Percentiles rank a stretch among this genome's conserved stretches.
These are phyloP conservation scores for Debaryomyces singareniensis DNA, from an alignment of 1,139 yeast genomes.

Conservation along the genomic window DNA sequence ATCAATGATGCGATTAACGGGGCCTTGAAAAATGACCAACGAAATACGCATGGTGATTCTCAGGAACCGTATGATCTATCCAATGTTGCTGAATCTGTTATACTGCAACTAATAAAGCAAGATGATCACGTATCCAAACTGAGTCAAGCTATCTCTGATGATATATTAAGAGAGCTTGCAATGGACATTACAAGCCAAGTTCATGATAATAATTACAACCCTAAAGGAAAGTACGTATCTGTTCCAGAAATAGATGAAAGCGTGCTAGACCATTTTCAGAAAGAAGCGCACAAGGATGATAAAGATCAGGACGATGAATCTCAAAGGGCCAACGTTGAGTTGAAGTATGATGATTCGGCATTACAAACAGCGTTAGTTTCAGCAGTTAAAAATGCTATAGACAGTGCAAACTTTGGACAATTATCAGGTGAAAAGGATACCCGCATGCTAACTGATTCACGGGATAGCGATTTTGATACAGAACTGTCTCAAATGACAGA, in stretches of 20 bases:
- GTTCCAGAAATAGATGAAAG: constrained; percentile 35
- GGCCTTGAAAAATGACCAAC: background rate
- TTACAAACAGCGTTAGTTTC: constrained; percentile 21
- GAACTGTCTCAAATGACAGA: constrained; percentile 53
- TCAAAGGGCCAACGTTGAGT: constrained; percentile 1
- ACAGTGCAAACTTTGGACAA: constrained; percentile 3
- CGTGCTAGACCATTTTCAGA: constrained; percentile 32
- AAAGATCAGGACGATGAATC: constrained; percentile 2
- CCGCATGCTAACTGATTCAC: too few relatives aligned
- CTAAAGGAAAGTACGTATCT: constrained; percentile 8
- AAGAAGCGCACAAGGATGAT: constrained; percentile 26
- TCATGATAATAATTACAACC: constrained; percentile 15
- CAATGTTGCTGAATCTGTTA: constrained; percentile 4
- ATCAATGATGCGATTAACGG: constrained; percentile 1
- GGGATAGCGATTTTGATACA: constrained; percentile 36
- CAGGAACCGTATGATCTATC: too few relatives aligned
- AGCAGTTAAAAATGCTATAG: constrained; percentile 20
- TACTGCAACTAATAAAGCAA: constrained; percentile 6
- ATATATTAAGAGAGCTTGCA: constrained; percentile 26
- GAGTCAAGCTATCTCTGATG: constrained; percentile 12
- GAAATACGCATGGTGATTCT: too few relatives aligned
- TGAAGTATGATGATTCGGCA: constrained; percentile 5
- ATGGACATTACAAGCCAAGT: constrained; percentile 29
- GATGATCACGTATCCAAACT: constrained; percentile 2
- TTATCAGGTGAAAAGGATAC: constrained; percentile 1